These are phyloP conservation scores for Boletus sp. DNA, from an alignment of 768 basidiomycete genomes.

Conservation along the genomic window DNA sequence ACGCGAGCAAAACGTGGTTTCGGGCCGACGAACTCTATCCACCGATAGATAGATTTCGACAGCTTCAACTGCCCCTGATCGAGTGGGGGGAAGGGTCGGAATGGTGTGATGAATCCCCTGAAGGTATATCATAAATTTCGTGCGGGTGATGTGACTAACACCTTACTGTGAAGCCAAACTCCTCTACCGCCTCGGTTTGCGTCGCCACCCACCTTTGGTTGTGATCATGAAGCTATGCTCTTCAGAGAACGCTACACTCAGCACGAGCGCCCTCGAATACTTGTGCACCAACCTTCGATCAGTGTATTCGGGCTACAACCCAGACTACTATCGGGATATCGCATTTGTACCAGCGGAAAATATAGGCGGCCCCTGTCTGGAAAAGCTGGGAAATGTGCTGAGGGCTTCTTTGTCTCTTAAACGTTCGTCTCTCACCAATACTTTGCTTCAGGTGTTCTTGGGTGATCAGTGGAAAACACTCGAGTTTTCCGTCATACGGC, in stretches of 20 bases:
- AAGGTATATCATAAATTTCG: background rate
- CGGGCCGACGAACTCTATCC: conserved; percentile 78
- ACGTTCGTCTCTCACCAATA: background rate
- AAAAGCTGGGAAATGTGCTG: background rate
- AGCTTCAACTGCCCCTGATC: conserved; percentile 70
- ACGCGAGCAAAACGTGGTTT: conserved; percentile 35
- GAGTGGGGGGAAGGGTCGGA: conserved; percentile 73
- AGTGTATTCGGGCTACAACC: conserved; percentile 40
- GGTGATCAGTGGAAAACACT: conserved; percentile 44
- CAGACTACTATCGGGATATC: conserved; percentile 32
- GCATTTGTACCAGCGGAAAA: background rate
- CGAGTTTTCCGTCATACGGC: conserved; percentile 65
- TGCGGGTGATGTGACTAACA: too few relatives aligned
- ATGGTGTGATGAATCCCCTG: conserved; percentile 44
- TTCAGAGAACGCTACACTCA: conserved; percentile 36
- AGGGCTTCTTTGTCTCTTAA: too few relatives aligned
- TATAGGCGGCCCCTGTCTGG: background rate
- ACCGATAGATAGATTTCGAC: conserved; percentile 62
- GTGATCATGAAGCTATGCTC: too few relatives aligned
- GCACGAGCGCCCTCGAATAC: conserved; percentile 65
- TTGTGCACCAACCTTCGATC: conserved; percentile 46
- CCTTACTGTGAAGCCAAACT: background rate
- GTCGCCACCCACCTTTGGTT: background rate
- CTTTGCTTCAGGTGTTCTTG: conserved; percentile 2
- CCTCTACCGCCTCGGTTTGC: background rate